A percentile compares a stretch with the other conserved stretches of the same genome.
phyloP scores from a whole-genome alignment of 306 rosid species.

The Malus sylvestris region DNA sequence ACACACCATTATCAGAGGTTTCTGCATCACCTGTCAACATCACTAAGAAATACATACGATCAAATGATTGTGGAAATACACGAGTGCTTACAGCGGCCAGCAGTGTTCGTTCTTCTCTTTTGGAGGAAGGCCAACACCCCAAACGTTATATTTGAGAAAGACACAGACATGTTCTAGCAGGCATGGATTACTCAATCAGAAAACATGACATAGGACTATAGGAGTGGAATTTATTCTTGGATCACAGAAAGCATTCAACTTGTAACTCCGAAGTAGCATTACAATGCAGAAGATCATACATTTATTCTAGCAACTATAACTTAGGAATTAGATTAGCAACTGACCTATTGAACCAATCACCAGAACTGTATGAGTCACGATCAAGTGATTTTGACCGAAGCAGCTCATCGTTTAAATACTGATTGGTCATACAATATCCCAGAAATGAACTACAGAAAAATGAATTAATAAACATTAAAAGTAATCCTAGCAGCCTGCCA shows the following conservation, averaged over 20 bases:
- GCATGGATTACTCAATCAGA: neutral
- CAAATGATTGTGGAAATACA: slow-evolving; percentile 4
- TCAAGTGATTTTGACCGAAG: slow-evolving; percentile 94
- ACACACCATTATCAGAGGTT: slow-evolving; percentile 4
- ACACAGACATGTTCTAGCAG: neutral
- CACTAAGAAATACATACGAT: neutral
- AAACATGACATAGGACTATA: neutral
- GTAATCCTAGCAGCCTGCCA: neutral
- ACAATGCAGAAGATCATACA: neutral
- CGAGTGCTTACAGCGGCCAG: slow-evolving; percentile 77
- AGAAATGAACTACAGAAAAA: neutral
- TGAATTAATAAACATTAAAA: neutral
- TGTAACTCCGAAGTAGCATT: neutral
- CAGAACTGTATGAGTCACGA: slow-evolving; percentile 96
- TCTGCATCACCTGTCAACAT: slow-evolving; percentile 6
- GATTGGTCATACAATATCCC: neutral
- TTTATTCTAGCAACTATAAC: slow-evolving; percentile 1
- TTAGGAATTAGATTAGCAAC: slow-evolving; percentile 13
- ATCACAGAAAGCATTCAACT: neutral
- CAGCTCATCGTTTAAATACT: slow-evolving; percentile 43
- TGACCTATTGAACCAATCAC: slow-evolving; percentile 95
- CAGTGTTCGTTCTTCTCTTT: slow-evolving; percentile 65
- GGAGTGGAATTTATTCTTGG: neutral
- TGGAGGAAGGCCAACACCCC: slow-evolving; percentile 98
- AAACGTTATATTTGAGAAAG: slow-evolving; percentile 6